Base-by-base conservation (phyloP, 2,329 filamentous ascomycete genomes). In the Madurella fahalii region DNA sequence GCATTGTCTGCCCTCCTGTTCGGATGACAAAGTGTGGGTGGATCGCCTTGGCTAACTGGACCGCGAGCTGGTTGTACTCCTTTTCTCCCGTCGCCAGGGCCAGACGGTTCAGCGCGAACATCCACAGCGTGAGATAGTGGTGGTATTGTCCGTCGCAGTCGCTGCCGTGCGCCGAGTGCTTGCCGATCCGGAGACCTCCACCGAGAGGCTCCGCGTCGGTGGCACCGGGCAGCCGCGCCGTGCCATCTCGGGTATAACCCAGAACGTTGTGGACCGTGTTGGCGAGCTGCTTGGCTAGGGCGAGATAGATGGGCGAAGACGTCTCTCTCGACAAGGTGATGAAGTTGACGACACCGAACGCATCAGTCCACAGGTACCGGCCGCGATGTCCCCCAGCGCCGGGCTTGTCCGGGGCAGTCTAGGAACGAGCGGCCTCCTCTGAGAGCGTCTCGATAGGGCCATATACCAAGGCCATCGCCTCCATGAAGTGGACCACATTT, bases 71-170 rank as follows among this genome's bases (percentile, higher is more conserved):
- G 57, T 82, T 83, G 58, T 76, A 83, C 8, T 56, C 61, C 9
- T 64, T 60, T 18, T 82, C 73, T 0, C 69, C 69, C 1, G 75
- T 73, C 2, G 77, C 80, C 37, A 76, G 57, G 0, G 77, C 71
- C 40, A 82, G 68, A 1, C 81, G 71, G 61, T 81, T 82, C 4
- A 84, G 70, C 2, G 81, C 80, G 63, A 83, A 83, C 80, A 84
- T 83, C 81, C 81, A 85, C 5, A 83, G 63, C 0, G 80, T 83
- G 17, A 84, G 69, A 58, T 84, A 84, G 61, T 84, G 81, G 59
- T 83, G 79, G 56, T 84, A 84, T 64, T 84, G 81, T 2, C 81
- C 81, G 63, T 84, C 81, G 8, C 74, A 71, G 50, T 84, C 80
- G 1, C 69, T 63, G 0, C 80, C 80, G 0, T 57, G 52, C 12